Evolutionary conservation across 2,329 filamentous ascomycete species (phyloP).

Genomic region (Akanthomyces muscarius): DNA sequence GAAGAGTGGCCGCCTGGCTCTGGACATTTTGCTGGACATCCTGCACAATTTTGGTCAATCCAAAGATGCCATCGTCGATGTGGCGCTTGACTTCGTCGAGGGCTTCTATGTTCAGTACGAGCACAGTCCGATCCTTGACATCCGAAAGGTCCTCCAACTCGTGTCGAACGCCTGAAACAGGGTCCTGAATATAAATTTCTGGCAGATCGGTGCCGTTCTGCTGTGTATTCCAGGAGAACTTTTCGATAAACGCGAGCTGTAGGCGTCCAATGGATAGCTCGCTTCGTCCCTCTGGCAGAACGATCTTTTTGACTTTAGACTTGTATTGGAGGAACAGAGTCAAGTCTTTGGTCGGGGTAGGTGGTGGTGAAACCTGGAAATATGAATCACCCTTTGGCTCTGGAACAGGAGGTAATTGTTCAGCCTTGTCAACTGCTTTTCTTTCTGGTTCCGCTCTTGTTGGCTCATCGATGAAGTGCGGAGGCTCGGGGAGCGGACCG

Average conservation of each 20-base stretch:
- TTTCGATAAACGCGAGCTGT: slow-evolving; percentile 96
- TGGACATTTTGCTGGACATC: slow-evolving; percentile 79
- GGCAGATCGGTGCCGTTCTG: slow-evolving; percentile 88
- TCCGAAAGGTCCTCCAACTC: slow-evolving; percentile 91
- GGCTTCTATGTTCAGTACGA: slow-evolving; percentile 90
- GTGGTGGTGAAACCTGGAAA: slow-evolving; percentile 62
- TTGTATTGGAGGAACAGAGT: slow-evolving; percentile 96
- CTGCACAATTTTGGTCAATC: slow-evolving; percentile 77
- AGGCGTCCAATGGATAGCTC: slow-evolving; percentile 83
- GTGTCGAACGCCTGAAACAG: slow-evolving; percentile 91
- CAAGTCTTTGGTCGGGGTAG: slow-evolving; percentile 70
- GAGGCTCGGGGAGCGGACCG: slow-evolving; percentile 50
- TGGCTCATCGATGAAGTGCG: slow-evolving; percentile 7
- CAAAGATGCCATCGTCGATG: slow-evolving; percentile 85
- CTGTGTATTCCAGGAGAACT: slow-evolving; percentile 98
- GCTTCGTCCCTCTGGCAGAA: slow-evolving; percentile 76
- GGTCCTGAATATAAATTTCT: slow-evolving; percentile 97
- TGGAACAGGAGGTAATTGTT: slow-evolving; percentile 25
- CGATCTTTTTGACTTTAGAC: slow-evolving; percentile 93
- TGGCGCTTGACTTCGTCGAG: slow-evolving; percentile 95
- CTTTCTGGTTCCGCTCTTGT: slow-evolving; percentile 15
- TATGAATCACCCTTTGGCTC: slow-evolving; percentile 48
- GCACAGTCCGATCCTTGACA: slow-evolving; percentile 88
- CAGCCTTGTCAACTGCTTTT: background rate
- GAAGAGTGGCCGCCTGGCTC: slow-evolving; percentile 75